Evolutionary conservation across 169 alveolate species (phyloP).

Genomic region (Cryptosporidium canis): DNA sequence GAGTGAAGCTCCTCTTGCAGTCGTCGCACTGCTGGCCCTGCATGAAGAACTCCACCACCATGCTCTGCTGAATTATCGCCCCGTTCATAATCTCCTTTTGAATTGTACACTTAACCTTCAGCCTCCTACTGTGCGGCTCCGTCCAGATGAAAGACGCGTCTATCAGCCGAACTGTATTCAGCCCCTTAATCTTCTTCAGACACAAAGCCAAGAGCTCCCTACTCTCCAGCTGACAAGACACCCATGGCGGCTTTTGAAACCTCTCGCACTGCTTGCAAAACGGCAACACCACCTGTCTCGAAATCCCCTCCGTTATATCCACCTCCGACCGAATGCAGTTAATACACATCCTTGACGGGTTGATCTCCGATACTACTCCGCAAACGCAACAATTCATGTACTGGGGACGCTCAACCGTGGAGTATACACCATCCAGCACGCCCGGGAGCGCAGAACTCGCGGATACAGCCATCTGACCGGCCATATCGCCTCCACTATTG

Average conservation of each 20-base stretch:
- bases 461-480: background rate
- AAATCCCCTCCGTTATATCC: conserved; percentile 91
- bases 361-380: conserved; percentile 88
- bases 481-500: background rate
- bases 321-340: conserved; percentile 89
- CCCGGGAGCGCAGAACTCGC: background rate
- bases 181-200: conserved; percentile 94
- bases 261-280: conserved; percentile 92
- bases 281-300: conserved; percentile 78
- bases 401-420: conserved; percentile 33
- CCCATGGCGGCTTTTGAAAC: conserved; percentile 95
- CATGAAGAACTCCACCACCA: conserved; percentile 90
- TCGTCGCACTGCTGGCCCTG: conserved; percentile 95
- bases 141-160: conserved; percentile 96
- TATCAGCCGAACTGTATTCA: conserved; percentile 90
- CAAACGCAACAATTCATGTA: conserved; percentile 88
- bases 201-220: conserved; percentile 96
- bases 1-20: conserved; percentile 97
- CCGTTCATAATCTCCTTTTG: conserved; percentile 94
- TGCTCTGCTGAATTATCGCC: conserved; percentile 89
- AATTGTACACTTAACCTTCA: conserved; percentile 94
- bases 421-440: conserved; percentile 3
- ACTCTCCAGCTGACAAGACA: conserved; percentile 92
- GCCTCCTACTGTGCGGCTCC: conserved; percentile 95
- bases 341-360: conserved; percentile 90